Evolutionary conservation across 352 stramenopile species (phyloP).

Genomic region (Globisporangium ultimum): DNA sequence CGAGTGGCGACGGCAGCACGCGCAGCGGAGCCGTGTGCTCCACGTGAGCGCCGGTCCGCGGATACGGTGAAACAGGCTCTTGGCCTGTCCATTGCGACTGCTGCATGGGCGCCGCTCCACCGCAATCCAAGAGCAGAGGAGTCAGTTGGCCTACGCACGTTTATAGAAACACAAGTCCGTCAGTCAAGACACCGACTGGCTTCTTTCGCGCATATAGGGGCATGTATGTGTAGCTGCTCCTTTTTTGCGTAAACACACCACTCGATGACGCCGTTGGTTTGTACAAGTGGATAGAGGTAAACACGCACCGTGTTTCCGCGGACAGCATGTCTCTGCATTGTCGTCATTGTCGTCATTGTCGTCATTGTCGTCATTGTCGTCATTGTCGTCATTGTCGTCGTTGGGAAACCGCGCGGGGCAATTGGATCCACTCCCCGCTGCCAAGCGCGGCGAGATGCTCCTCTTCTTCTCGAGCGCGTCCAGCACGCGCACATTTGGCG

Average conservation of each 20-base stretch:
- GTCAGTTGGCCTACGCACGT: background rate
- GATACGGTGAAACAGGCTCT: background rate
- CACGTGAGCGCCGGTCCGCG: no score
- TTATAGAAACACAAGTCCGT: background rate
- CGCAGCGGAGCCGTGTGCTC: no score
- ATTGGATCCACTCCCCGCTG: background rate
- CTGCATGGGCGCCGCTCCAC: background rate
- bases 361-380: background rate
- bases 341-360: constrained; percentile 8
- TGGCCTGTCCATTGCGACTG: background rate
- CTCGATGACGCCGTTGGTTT: background rate
- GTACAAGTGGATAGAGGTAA: background rate
- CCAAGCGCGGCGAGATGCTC: constrained; percentile 28
- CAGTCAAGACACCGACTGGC: background rate
- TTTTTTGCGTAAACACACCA: background rate
- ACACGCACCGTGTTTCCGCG: constrained; percentile 16
- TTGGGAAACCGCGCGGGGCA: constrained; percentile 1
- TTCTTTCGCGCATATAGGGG: no score
- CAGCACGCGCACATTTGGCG: constrained; percentile 17
- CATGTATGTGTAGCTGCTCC: no score
- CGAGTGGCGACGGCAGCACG: background rate
- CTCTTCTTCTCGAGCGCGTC: constrained; percentile 21
- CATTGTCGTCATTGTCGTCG: constrained; percentile 3
- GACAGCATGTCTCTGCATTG: constrained; percentile 5
- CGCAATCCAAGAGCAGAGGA: background rate